Evolutionary conservation across 1,284 basidiomycete genomes (phyloP), one percentile per base, ranked within the genome.

Genomic region (Trichosporon coremiiforme): DNA sequence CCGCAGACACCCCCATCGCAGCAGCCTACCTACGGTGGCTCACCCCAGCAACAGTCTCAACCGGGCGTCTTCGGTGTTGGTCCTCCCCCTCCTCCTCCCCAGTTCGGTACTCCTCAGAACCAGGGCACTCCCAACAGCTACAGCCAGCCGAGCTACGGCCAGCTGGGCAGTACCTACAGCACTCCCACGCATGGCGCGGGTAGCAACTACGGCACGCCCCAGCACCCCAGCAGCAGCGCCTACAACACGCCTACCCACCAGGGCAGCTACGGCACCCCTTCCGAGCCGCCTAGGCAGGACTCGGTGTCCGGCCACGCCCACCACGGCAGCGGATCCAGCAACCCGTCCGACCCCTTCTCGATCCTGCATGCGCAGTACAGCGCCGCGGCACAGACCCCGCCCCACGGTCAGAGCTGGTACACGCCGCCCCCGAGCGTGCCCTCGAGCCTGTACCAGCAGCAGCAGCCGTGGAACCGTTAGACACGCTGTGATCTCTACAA

Each of bases 311-410:
- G 57, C 57, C 57, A 60, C 57, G 57, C 57, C 13, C 57, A 81
- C 66, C 78, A 80, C 73, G 65, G 72, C 29, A 73, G 66, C 65
- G 33, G n/a, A 10, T 20, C 35, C n/a, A 20, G n/a, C 36, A 33
- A 55, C 10, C 25, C 45, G 25, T 53, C 50, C 8, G 31, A 60
- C 8, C 41, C 25, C 25, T 20, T 55, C 17, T 17, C 41, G 20
- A 22, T 41, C 17, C 66, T 45, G 36, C 64, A 65, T 6, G 38
- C 38, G 36, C 64, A 65, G 41, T 45, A 65, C 31, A 50, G 20
- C 47, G 47, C 57, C 31, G n/a, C 62, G 22, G 33, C 60, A n/a
- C 47, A 53, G 47, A 53, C 47, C 9, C 47, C 47, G n/a, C 47
- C 47, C 20, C 47, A 53, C 47, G 15, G n/a, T 13, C 31, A 45